Conservation (phyloP, 352 stramenopile species). For the Thraustotheca clavata region DNA sequence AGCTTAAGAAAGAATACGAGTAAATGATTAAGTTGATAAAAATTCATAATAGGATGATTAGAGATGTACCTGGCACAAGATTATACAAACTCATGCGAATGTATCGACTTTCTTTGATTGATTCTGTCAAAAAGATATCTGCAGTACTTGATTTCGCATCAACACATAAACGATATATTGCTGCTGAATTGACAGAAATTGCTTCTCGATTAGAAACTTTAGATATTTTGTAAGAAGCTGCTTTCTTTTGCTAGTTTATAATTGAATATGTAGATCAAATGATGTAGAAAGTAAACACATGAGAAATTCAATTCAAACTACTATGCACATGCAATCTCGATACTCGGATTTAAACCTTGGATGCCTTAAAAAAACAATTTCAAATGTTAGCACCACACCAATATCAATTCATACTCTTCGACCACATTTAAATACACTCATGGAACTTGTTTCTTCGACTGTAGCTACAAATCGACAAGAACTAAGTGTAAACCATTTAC, state of each 20-base stretch:
- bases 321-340: constrained; percentile 3
- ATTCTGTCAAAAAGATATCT: neutral
- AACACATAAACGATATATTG: neutral
- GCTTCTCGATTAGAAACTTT: neutral
- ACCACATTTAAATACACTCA: neutral
- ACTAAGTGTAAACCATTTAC: neutral
- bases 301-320: neutral
- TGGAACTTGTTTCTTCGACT: neutral
- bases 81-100: constrained; percentile 12
- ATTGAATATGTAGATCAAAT: too few species aligned
- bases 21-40: neutral
- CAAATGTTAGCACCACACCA: neutral
- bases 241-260: too few species aligned
- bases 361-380: neutral
- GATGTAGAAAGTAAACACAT: neutral
- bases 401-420: constrained; percentile 2
- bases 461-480: neutral
- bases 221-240: neutral
- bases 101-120: constrained; percentile 6
- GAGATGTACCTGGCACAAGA: constrained; percentile 9
- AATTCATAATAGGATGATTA: neutral
- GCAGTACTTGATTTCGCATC: neutral
- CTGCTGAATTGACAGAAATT: neutral
- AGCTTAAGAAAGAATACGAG: constrained; percentile 20
- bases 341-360: constrained; percentile 10